Conservation (phyloP, 306 rosid genomes). For the Dryas octopetala region DNA sequence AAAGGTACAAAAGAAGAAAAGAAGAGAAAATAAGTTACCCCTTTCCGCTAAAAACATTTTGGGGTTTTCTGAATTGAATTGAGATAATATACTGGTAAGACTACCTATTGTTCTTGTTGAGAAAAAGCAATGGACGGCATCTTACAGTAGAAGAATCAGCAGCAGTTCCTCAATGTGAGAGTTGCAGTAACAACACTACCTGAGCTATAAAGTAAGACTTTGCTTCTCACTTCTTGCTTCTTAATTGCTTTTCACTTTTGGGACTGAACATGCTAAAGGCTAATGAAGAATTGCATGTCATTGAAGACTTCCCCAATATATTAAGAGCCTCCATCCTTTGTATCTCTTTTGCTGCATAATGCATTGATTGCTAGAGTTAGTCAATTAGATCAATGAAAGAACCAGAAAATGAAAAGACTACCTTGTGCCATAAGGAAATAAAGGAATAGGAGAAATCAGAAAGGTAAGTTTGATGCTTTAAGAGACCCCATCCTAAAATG, state of each 20-base stretch:
- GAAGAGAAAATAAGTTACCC: neutral
- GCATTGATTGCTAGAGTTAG: conserved; percentile 6
- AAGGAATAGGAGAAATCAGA: neutral
- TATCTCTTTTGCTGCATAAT: conserved; percentile 45
- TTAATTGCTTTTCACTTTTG: neutral
- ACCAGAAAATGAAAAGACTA: neutral
- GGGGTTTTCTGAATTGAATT: neutral
- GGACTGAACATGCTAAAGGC: neutral
- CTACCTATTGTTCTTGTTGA: neutral
- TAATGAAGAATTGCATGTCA: neutral
- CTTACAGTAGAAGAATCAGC: neutral
- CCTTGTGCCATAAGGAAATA: neutral
- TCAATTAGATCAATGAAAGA: neutral
- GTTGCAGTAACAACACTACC: neutral
- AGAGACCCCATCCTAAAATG: neutral
- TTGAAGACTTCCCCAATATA: conserved; percentile 33
- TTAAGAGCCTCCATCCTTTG: conserved; percentile 46
- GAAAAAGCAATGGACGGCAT: neutral
- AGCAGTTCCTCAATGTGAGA: neutral
- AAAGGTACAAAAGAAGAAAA: neutral
- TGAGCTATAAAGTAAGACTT: neutral
- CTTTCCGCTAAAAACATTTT: neutral
- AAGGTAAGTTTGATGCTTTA: neutral
- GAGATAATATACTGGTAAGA: neutral
- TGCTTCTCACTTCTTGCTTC: neutral